Percentiles rank a stretch among this genome's conserved stretches.
Conservation (phyloP, 257 asterid genomes). For the Primulina eburnea region DNA sequence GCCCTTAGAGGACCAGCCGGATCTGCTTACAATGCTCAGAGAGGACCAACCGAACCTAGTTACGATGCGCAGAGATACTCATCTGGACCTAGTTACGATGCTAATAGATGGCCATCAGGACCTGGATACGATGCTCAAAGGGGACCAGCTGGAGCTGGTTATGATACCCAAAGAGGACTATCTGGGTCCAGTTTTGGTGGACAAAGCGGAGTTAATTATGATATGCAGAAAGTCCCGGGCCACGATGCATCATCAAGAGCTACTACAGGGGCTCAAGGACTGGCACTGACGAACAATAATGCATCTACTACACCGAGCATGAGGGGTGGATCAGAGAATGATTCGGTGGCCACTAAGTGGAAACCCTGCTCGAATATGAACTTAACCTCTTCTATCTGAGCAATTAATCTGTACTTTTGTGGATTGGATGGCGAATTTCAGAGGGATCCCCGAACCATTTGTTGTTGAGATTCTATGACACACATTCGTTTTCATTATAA, state of each 20-base stretch:
- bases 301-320: slow-evolving; percentile 41
- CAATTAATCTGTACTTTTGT: not conserved
- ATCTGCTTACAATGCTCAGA: slow-evolving; percentile 36
- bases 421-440: not conserved
- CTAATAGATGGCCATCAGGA: slow-evolving; percentile 35
- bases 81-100: slow-evolving; percentile 40
- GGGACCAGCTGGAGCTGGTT: slow-evolving; percentile 32
- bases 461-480: not conserved
- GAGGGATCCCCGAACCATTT: not conserved
- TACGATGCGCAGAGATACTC: slow-evolving; percentile 45
- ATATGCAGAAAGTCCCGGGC: slow-evolving; percentile 22
- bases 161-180: slow-evolving; percentile 37
- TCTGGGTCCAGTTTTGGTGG: slow-evolving; percentile 37
- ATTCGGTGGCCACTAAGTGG: slow-evolving; percentile 44
- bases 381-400: slow-evolving; percentile 8
- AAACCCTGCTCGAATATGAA: slow-evolving; percentile 50
- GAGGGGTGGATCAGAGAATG: slow-evolving; percentile 49
- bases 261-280: slow-evolving; percentile 55
- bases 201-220: slow-evolving; percentile 36
- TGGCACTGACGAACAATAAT: slow-evolving; percentile 34
- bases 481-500: too few species aligned
- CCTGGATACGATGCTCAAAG: slow-evolving; percentile 45
- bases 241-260: slow-evolving; percentile 43
- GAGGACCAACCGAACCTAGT: slow-evolving; percentile 35
- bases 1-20: slow-evolving; percentile 39